Evolutionary conservation across 2,329 filamentous ascomycete genomes (phyloP), one percentile per base, ranked within the genome.

Genomic region (Phyllosticta citrichinensis): DNA sequence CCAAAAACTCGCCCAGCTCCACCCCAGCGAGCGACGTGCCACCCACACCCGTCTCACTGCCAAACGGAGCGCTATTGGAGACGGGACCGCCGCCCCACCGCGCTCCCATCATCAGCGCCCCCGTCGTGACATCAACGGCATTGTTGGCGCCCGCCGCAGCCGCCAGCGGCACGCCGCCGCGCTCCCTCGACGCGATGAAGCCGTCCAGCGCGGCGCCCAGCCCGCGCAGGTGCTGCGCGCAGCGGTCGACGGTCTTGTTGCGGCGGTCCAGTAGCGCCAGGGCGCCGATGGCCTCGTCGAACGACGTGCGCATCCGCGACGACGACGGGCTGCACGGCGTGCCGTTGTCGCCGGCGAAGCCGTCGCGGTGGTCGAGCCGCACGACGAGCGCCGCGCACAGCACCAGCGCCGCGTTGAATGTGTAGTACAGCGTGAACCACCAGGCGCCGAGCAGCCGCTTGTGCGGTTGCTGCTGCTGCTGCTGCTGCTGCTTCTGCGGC

Each of bases 341-440:
- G 25, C 54, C 61, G 52, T 19, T 61, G 62, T 51, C 62, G 52
- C 33, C 30, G 62, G 52, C 52, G 20, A 20, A 19, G 25, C 11
- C 54, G 10, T 56, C 54, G 17, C n/a, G 25, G n/a, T 30, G 5
- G 24, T 51, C 9, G 40, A 19, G 12, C 19, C 50, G 25, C 14
- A 68, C 63, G 52, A 70, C 62, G 10, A 71, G 62, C 6, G 64
- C 63, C 9, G 69, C 69, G 47, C 73, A 69, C 11, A 75, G 67
- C 0, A 73, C 68, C 14, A 27, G 35, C n/a, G 51, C 27, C 10
- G 60, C 68, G 70, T 58, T 62, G 20, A 24, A 70, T 65, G 66
- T 61, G 62, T 76, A 77, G 61, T 76, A 76, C 9, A 76, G 64
- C 20, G 70, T 69, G 62, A 74, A 77, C 73, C 74, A 76, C 74